These are phyloP conservation scores for Vitis hybrid DNA, from an alignment of 177 flowering plant genomes.

Conservation along the genomic window DNA sequence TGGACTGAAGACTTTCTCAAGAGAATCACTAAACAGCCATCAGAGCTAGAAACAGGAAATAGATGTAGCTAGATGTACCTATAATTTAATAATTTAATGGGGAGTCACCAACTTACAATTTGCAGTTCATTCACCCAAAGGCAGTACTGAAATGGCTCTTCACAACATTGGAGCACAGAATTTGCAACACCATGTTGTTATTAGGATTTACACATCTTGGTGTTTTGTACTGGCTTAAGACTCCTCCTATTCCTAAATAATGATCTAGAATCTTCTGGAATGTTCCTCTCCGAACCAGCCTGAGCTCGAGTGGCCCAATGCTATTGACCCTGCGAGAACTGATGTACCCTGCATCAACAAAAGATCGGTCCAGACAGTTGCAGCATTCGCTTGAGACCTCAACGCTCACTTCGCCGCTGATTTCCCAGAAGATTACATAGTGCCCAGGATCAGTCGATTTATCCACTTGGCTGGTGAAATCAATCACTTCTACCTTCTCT, in stretches of 20 bases:
- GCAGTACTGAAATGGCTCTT: conserved; percentile 71
- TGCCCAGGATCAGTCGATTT: conserved; percentile 66
- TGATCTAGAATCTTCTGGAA: conserved; percentile 74
- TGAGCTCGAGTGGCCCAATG: conserved; percentile 81
- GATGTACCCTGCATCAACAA: conserved; percentile 77
- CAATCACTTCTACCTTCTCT: conserved; percentile 62
- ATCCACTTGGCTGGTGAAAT: conserved; percentile 76
- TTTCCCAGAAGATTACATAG: conserved; percentile 87
- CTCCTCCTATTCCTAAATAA: conserved; percentile 56
- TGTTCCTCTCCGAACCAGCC: conserved; percentile 64
- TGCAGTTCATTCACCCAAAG: conserved; percentile 17
- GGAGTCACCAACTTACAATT: neutral
- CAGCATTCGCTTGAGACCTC: conserved; percentile 59
- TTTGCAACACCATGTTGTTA: conserved; percentile 55
- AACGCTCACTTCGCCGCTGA: conserved; percentile 56
- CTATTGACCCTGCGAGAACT: conserved; percentile 59
- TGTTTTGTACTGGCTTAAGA: conserved; percentile 81
- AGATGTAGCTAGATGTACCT: too few species aligned
- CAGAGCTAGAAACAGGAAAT: too few species aligned
- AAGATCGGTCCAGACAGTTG: conserved; percentile 67
- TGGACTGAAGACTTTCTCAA: too few species aligned
- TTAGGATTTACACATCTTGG: conserved; percentile 67
- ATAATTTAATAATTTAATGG: neutral
- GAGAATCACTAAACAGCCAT: too few species aligned
- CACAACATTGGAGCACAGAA: conserved; percentile 54